These are phyloP conservation scores for Chalara sp. DNA, from an alignment of 2,329 filamentous ascomycete species.

Conservation along the genomic window DNA sequence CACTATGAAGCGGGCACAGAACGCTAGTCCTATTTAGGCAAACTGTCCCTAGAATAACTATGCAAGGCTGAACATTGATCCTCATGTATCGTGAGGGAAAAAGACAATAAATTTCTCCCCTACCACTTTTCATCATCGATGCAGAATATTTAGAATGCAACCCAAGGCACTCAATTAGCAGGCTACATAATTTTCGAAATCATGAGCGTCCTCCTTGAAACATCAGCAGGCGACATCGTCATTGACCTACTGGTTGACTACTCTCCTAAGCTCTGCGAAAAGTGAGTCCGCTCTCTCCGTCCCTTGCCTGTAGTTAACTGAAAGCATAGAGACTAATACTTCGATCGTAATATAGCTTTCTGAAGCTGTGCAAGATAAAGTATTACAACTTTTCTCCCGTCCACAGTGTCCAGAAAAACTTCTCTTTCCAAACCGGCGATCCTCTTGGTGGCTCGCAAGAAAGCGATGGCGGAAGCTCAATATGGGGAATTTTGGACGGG, in stretches of 20 bases:
- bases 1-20: too few species aligned
- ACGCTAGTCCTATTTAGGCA: too few species aligned
- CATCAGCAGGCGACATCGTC: conserved; percentile 86
- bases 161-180: too few species aligned
- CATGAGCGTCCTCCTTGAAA: conserved; percentile 94
- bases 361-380: conserved; percentile 98
- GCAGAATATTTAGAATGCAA: too few species aligned
- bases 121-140: too few species aligned
- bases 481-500: conserved; percentile 78
- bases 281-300: conserved; percentile 53
- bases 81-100: not conserved
- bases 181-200: not conserved
- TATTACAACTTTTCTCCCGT: conserved; percentile 98
- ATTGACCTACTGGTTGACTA: conserved; percentile 88
- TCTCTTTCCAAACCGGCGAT: conserved; percentile 94
- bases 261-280: conserved; percentile 87
- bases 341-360: conserved; percentile 58
- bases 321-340: conserved; percentile 46
- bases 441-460: conserved; percentile 77
- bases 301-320: conserved; percentile 34
- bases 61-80: too few species aligned
- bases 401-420: conserved; percentile 87
- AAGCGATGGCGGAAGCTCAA: conserved; percentile 87
- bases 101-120: not conserved
- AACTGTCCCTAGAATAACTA: too few species aligned